Evolutionary conservation across 2,329 filamentous ascomycete species (phyloP).

Genomic region (Trichoderma semiorbis): DNA sequence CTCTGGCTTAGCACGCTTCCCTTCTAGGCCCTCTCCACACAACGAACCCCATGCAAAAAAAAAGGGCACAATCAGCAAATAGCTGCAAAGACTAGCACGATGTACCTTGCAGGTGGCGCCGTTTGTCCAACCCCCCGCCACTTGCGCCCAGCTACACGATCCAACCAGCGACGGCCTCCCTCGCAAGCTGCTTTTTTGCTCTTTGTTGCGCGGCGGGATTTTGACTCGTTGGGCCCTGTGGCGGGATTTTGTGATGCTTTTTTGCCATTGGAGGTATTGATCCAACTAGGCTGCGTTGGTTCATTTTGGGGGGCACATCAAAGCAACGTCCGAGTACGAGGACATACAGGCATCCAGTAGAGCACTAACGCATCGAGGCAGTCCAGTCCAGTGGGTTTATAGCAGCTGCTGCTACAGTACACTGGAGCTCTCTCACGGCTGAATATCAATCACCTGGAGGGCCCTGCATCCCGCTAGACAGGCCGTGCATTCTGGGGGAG

Average conservation of each 20-base stretch:
- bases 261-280: background rate
- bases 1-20: background rate
- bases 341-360: background rate
- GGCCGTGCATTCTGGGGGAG: background rate
- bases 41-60: background rate
- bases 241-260: background rate
- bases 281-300: background rate
- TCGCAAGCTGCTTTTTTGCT: background rate
- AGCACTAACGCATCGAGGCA: background rate
- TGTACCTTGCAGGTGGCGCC: slow-evolving; percentile 14
- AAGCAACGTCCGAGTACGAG: background rate
- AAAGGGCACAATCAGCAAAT: background rate
- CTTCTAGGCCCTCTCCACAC: background rate
- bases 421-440: background rate
- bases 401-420: background rate
- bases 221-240: background rate
- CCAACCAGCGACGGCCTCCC: background rate
- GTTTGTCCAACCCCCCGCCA: background rate
- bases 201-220: background rate
- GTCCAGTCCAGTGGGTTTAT: background rate
- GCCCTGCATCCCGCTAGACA: background rate
- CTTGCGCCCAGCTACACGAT: background rate
- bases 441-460: background rate
- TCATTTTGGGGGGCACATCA: background rate
- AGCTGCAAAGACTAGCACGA: background rate